Evolutionary conservation across 2,329 filamentous ascomycete species (phyloP).

Genomic region (Leptosphaerulina australis): DNA sequence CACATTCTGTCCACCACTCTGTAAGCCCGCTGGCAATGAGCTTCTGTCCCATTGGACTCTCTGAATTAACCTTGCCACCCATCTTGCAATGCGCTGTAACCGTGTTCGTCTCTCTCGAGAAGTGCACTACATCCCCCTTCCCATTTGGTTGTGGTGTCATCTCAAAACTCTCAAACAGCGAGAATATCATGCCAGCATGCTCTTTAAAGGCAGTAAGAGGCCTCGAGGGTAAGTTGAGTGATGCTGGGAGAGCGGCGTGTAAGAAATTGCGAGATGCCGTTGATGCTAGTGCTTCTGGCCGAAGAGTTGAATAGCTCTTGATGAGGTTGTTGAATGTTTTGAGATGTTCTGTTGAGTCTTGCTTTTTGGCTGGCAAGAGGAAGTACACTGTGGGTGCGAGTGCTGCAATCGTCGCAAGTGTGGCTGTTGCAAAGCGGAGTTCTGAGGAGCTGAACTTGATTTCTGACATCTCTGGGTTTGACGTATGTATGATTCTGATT

Average conservation of each 20-base stretch:
- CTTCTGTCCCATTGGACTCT: conserved; percentile 24
- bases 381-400: conserved; percentile 25
- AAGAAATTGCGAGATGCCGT: conserved; percentile 48
- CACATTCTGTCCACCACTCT: conserved; percentile 38
- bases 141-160: conserved; percentile 49
- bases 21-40: conserved; percentile 24
- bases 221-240: conserved; percentile 49
- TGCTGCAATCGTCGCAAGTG: conserved; percentile 25
- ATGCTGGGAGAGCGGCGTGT: conserved; percentile 51
- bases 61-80: conserved; percentile 30
- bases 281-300: conserved; percentile 47
- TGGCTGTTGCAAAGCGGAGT: conserved; percentile 26
- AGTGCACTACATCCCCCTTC: conserved; percentile 39
- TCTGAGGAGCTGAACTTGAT: conserved; percentile 24
- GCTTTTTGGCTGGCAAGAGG: conserved; percentile 18
- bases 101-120: conserved; percentile 33
- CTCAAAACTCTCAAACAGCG: conserved; percentile 50
- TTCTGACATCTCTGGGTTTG: conserved; percentile 20
- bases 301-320: conserved; percentile 51
- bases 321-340: conserved; percentile 44
- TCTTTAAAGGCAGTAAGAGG: conserved; percentile 47
- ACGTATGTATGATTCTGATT: neutral
- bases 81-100: conserved; percentile 47
- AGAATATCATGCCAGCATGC: conserved; percentile 52
- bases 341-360: conserved; percentile 29